Base-by-base conservation (phyloP, 768 basidiomycete species). In the Albatrellus ellisii region DNA sequence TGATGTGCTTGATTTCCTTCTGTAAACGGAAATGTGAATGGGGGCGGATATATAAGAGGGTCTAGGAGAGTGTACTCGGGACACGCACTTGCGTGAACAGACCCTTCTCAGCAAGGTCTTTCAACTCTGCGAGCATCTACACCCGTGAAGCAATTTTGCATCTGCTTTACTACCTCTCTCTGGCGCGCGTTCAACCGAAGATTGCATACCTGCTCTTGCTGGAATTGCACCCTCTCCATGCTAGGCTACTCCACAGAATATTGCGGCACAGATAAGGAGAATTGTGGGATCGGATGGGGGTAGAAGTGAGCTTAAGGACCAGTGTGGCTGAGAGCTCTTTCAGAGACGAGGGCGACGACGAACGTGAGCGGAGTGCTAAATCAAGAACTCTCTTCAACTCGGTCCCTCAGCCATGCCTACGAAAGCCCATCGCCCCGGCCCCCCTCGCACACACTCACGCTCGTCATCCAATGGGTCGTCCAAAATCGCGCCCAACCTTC, bases 181-280 rank as follows among this genome's bases (percentile, higher is more conserved):
- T 1, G 42, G 12, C 10, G 17, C 28, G 29, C 22, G 2, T 38
- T n/a, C n/a, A 6, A 28, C 12, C 7, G 6, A 3, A 26, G 29
- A 6, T 6, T 36, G 41, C 21, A 43, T 43, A 72, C 79, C 77
- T 86, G 81, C 77, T 94, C 90, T 60, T 92, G 85, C 62, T 92
- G 79, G 53, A 82, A 92, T 45, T 94, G 84, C 0, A 94, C 90
- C 50, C 87, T 74, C 70, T 97, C 91, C 91, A 97, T 92, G 33
- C 18, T 48, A 46, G 4, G 2, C 20, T 3, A 14, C 4, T 11
- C 17, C 11, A 26, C 29, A 12, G 32, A 6, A 29, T 34, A 33
- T 26, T n/a, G 17, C 17, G 6, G 7, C 17, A 24, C 3, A 15
- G 18, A n/a, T 18, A 24, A 18, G 15, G 20, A 25, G 24, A 14